Percentiles rank a stretch among this genome's conserved stretches.
These are phyloP conservation scores for Reutealis trisperma DNA, from an alignment of 345 rosid species.

Conservation along the genomic window DNA sequence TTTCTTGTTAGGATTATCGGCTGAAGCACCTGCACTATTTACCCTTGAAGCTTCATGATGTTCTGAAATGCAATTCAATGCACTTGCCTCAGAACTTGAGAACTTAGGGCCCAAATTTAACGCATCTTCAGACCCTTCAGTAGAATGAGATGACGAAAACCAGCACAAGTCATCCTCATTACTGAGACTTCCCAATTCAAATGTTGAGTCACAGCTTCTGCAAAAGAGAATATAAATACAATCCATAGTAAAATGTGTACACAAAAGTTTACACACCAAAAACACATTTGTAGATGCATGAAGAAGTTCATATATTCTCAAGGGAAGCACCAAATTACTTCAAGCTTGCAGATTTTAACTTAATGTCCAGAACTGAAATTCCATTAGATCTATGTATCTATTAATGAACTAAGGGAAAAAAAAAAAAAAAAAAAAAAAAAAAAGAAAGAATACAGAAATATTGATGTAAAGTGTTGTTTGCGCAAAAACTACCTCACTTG, in stretches of 20 bases:
- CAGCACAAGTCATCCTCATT: slow-evolving; percentile 69
- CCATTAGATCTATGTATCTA: too few relatives aligned
- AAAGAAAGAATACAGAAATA: too few relatives aligned
- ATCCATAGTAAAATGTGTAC: neutral
- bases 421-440: too few relatives aligned
- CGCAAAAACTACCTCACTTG: neutral
- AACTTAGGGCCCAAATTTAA: slow-evolving; percentile 46
- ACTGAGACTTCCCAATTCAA: slow-evolving; percentile 63
- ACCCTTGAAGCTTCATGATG: slow-evolving; percentile 40
- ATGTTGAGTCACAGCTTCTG: slow-evolving; percentile 85
- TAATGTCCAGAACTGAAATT: too few relatives aligned
- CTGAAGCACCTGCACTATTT: slow-evolving; percentile 37
- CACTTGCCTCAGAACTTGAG: slow-evolving; percentile 32
- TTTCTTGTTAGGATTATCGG: slow-evolving; percentile 37
- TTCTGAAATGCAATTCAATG: slow-evolving; percentile 38
- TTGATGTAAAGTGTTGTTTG: too few relatives aligned
- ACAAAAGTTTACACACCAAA: neutral
- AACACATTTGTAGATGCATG: neutral
- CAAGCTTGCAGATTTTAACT: too few relatives aligned
- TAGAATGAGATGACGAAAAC: slow-evolving; percentile 60
- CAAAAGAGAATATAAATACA: slow-evolving; percentile 17
- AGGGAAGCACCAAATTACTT: too few relatives aligned
- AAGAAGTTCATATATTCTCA: too few relatives aligned
- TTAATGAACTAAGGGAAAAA: too few relatives aligned
- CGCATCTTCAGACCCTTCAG: slow-evolving; percentile 53